Percentiles rank a stretch among this genome's conserved stretches.
These are phyloP conservation scores for Capronia americana DNA, from an alignment of 2,329 filamentous ascomycete genomes.

Conservation along the genomic window DNA sequence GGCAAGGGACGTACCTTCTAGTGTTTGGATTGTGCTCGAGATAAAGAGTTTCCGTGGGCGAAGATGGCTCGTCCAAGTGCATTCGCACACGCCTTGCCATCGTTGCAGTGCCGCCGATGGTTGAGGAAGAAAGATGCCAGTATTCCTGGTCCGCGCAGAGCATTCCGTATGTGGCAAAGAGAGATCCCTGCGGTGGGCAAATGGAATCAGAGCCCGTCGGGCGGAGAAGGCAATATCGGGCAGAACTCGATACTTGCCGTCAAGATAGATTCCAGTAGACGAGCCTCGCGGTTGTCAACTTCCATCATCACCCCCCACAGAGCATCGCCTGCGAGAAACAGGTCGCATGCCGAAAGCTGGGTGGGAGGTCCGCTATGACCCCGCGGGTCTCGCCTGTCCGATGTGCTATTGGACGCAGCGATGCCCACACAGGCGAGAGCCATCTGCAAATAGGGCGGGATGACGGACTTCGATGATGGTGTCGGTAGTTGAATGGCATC, in stretches of 20 bases:
- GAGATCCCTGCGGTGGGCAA: too few species aligned
- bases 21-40: too few species aligned
- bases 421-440: conserved; percentile 26
- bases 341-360: conserved; percentile 4
- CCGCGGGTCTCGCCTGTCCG: too few species aligned
- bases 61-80: neutral
- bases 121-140: conserved; percentile 8
- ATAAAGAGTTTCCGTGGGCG: too few species aligned
- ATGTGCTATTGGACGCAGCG: neutral
- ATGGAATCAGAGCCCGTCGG: conserved; percentile 11
- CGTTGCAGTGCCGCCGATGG: conserved; percentile 7
- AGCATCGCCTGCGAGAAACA: conserved; percentile 15
- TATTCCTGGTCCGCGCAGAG: conserved; percentile 11
- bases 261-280: conserved; percentile 18
- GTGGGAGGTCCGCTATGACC: neutral
- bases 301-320: conserved; percentile 27
- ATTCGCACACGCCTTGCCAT: conserved; percentile 3
- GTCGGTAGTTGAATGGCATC: neutral
- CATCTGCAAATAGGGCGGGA: conserved; percentile 15
- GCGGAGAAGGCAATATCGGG: too few species aligned
- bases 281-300: conserved; percentile 25
- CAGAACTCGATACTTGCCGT: conserved; percentile 9
- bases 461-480: too few species aligned
- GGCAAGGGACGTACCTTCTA: too few species aligned
- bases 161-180: conserved; percentile 10